Evolutionary conservation across 148 eudicot genomes (phyloP).

Genomic region (Linanthus parryae): DNA sequence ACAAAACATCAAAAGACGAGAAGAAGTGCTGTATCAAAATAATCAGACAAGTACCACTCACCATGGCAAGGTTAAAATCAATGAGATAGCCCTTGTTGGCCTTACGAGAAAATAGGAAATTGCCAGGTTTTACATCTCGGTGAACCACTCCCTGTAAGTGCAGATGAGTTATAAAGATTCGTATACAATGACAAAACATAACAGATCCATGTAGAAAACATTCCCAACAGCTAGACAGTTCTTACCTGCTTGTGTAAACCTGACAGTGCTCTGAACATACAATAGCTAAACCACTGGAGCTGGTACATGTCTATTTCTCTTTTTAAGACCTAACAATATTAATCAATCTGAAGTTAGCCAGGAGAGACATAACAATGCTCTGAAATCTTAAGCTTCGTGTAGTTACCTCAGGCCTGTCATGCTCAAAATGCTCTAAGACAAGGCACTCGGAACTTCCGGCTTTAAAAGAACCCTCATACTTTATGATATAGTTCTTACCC

Average conservation of each 20-base stretch:
- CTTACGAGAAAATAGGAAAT: conserved; percentile 76
- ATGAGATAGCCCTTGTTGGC: conserved; percentile 63
- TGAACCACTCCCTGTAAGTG: conserved; percentile 79
- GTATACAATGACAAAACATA: conserved; percentile 3
- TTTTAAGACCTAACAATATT: conserved; percentile 48
- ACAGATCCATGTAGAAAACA: conserved; percentile 1
- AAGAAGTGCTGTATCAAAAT: not conserved
- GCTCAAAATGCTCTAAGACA: conserved; percentile 85
- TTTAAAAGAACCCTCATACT: conserved; percentile 40
- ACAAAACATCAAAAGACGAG: conserved; percentile 1
- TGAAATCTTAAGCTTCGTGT: not conserved
- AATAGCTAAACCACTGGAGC: conserved; percentile 87
- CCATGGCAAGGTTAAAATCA: conserved; percentile 96
- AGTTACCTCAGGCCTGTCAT: conserved; percentile 89
- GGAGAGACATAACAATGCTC: not conserved
- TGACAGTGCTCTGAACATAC: conserved; percentile 89
- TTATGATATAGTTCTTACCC: conserved; percentile 79
- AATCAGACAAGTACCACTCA: conserved; percentile 19
- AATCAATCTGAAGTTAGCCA: conserved; percentile 3
- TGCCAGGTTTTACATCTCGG: conserved; percentile 97
- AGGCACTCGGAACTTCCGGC: conserved; percentile 69
- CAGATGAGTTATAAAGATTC: conserved; percentile 4
- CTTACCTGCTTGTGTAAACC: conserved; percentile 86
- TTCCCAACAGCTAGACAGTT: conserved; percentile 3
- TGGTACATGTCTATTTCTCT: conserved; percentile 55